These are phyloP conservation scores for Nothomitra cinnamomea DNA, from an alignment of 2,329 filamentous ascomycete genomes.

Conservation along the genomic window DNA sequence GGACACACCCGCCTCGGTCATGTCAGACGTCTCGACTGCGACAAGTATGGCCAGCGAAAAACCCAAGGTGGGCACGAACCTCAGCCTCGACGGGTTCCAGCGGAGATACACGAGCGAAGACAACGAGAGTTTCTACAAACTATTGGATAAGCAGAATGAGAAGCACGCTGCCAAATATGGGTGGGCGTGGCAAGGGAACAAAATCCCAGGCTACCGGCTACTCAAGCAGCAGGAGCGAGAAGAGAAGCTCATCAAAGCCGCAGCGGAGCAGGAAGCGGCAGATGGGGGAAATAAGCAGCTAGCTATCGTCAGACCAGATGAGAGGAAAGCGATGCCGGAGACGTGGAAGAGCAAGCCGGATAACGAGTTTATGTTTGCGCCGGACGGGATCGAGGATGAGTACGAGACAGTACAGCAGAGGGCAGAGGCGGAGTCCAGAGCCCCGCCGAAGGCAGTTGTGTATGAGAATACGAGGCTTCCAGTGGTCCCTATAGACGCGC, in stretches of 20 bases:
- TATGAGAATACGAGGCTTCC: slow-evolving; percentile 75
- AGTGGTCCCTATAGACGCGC: slow-evolving; percentile 23
- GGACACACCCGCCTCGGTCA: slow-evolving; percentile 54
- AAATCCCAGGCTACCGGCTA: slow-evolving; percentile 48
- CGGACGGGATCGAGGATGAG: slow-evolving; percentile 44
- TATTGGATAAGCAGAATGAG: slow-evolving; percentile 80
- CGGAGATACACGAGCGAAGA: slow-evolving; percentile 92
- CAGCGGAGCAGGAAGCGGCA: slow-evolving; percentile 42
- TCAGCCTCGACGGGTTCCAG: slow-evolving; percentile 76
- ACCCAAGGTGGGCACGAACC: slow-evolving; percentile 48
- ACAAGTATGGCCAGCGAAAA: slow-evolving; percentile 20
- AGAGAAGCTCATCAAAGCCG: slow-evolving; percentile 53
- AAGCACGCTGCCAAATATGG: slow-evolving; percentile 70
- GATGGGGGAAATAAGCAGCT: slow-evolving; percentile 37
- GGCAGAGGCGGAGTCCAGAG: slow-evolving; percentile 52
- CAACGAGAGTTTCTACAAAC: slow-evolving; percentile 88
- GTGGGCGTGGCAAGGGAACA: slow-evolving; percentile 82
- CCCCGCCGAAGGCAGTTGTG: slow-evolving; percentile 58
- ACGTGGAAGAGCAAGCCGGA: slow-evolving; percentile 57
- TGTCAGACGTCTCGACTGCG: slow-evolving; percentile 23
- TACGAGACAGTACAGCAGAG: slow-evolving; percentile 47
- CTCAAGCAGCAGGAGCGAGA: slow-evolving; percentile 35
- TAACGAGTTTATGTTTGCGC: slow-evolving; percentile 77
- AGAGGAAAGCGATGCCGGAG: slow-evolving; percentile 61
- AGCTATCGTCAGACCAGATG: slow-evolving; percentile 48